Percentiles rank a stretch among this genome's conserved stretches.
These are phyloP conservation scores for Teratosphaeria viscida DNA, from an alignment of 2,329 filamentous ascomycete genomes.

Conservation along the genomic window DNA sequence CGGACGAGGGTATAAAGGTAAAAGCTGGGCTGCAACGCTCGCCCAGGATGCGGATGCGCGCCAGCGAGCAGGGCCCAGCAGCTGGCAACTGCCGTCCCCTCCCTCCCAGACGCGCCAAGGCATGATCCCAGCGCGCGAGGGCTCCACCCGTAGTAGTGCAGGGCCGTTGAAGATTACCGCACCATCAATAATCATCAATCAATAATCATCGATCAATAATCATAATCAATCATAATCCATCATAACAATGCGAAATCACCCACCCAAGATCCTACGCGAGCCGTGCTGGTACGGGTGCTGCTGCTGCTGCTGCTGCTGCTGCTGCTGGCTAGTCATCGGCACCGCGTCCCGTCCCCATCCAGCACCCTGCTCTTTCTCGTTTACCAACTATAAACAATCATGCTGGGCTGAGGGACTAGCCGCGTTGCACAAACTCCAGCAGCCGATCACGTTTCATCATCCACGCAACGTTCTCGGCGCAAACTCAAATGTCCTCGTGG, in stretches of 20 bases:
- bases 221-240: no score
- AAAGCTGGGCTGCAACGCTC: background rate
- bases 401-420: background rate
- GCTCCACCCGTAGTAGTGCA: background rate
- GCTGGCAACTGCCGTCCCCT: background rate
- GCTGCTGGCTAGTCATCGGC: background rate
- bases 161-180: background rate
- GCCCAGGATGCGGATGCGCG: background rate
- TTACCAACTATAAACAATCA: background rate
- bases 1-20: conserved; percentile 3
- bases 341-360: background rate
- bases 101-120: background rate
- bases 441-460: background rate
- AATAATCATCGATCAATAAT: no score
- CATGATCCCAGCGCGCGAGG: background rate
- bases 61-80: background rate
- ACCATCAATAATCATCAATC: no score
- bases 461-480: background rate
- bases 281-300: background rate
- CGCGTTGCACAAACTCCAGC: background rate
- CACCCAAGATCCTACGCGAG: background rate
- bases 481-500: background rate
- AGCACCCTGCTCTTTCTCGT: background rate
- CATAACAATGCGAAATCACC: background rate
- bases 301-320: background rate